Evolutionary conservation across 345 rosid species (phyloP), one percentile per base, ranked within the genome.

Genomic region (Angophora floribunda): DNA sequence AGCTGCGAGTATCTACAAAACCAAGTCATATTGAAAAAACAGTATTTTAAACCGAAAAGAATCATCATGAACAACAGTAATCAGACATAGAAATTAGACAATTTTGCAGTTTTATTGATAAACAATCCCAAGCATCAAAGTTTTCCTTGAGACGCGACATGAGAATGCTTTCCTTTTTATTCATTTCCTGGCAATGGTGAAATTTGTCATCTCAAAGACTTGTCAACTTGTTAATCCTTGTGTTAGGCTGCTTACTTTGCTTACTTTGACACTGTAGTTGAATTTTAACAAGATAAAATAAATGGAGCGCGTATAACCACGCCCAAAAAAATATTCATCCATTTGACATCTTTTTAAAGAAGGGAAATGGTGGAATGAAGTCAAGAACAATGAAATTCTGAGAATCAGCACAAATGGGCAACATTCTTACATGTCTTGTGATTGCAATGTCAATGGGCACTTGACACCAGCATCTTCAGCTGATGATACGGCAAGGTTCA

Each of bases 401-500:
- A 59, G 52, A 47, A 26, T 28, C 61, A 30, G 75, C 57, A 51
- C 49, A 80, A 70, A 28, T 47, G 61, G 51, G 57, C 86, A 88
- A 61, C 70, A 88, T 88, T 88, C 96, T 92, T 91, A 96, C 99
- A 96, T 96, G 87, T 95, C 92, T 87, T 89, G 90, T 87, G 96
- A 95, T 92, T 93, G 92, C 86, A 92, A 90, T 89, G 95, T 93
- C 88, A 96, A 41, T 85, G 96, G 94, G 88, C 91, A 92, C 88
- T 88, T 92, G 52, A 92, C 90, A 87, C 90, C 95, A 86, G 91
- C 93, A 87, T 93, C 96, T 90, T 95, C 90, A 6, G 98, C 97
- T 36, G 98, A 94, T 52, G 90, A 93, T 87, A 92, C 94, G 50
- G 97, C 98, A 10, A 96, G 95, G 92, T 91, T 90, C 88, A 96